Percentiles rank a stretch among this genome's conserved stretches.
These are phyloP conservation scores for Claviceps sp. DNA, from an alignment of 2,329 filamentous ascomycete genomes.

Conservation along the genomic window DNA sequence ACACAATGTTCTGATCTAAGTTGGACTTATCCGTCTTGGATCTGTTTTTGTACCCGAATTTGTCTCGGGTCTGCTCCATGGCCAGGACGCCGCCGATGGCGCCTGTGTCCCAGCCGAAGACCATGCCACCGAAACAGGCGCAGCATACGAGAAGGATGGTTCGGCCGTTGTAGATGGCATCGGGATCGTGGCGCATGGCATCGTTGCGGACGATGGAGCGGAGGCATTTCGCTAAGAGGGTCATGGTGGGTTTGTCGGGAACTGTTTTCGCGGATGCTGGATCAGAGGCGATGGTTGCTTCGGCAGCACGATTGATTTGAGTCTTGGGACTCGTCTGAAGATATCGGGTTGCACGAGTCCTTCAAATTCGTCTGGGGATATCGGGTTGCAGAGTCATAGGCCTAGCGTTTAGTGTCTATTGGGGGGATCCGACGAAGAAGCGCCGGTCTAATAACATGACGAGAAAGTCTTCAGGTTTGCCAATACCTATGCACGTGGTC, in stretches of 20 bases:
- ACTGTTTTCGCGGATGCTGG: not conserved
- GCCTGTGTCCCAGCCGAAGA: slow-evolving; percentile 41
- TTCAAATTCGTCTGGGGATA: too few species aligned
- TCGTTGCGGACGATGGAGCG: slow-evolving; percentile 52
- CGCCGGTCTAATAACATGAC: not conserved
- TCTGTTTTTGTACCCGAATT: slow-evolving; percentile 20
- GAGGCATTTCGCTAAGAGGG: slow-evolving; percentile 29
- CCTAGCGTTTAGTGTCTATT: too few species aligned
- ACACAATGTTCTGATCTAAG: slow-evolving; percentile 53
- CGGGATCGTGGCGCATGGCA: slow-evolving; percentile 53
- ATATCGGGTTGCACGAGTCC: too few species aligned
- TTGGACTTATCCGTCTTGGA: slow-evolving; percentile 27
- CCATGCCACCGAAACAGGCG: slow-evolving; percentile 52
- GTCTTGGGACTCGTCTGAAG: too few species aligned
- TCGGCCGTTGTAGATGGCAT: slow-evolving; percentile 57
- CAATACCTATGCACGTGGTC: not conserved
- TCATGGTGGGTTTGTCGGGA: slow-evolving; percentile 18
- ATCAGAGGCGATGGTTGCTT: not conserved
- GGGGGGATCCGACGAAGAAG: too few species aligned
- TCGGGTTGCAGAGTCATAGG: too few species aligned
- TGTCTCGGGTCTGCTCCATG: slow-evolving; percentile 41
- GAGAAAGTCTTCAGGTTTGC: not conserved
- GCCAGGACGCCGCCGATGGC: slow-evolving; percentile 55
- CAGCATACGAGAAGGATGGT: slow-evolving; percentile 50
- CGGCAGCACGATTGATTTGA: too few species aligned